phyloP scores from a whole-genome alignment of 2,329 filamentous ascomycete species.

The Ceratocystis cubensis region DNA sequence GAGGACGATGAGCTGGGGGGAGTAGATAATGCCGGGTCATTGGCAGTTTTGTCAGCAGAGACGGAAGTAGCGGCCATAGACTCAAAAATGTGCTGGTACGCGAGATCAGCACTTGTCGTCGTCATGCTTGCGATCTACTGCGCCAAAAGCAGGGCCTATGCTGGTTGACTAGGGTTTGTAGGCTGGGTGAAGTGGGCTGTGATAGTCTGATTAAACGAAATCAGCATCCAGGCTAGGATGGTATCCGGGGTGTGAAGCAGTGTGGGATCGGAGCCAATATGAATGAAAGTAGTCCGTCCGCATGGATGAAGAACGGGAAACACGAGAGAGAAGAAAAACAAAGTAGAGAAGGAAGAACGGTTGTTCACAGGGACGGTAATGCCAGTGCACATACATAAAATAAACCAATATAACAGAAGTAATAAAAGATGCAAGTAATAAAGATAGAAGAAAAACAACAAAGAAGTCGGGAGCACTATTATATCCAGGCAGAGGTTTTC shows the following conservation, averaged over 20 bases:
- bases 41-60: background rate
- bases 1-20: slow-evolving; percentile 12
- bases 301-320: background rate
- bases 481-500: background rate
- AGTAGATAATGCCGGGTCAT: background rate
- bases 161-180: background rate
- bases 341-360: background rate
- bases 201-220: slow-evolving; percentile 2
- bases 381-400: background rate
- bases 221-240: background rate
- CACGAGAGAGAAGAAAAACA: background rate
- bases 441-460: background rate
- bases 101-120: slow-evolving; percentile 16
- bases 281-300: background rate
- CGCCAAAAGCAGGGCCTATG: slow-evolving; percentile 4
- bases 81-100: slow-evolving; percentile 19
- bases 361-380: too few relatives aligned
- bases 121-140: slow-evolving; percentile 13
- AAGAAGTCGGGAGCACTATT: background rate
- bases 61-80: background rate
- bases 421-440: background rate
- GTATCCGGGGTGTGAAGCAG: background rate
- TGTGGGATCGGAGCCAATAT: background rate
- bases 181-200: background rate
- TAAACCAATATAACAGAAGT: background rate